phyloP scores from a whole-genome alignment of 2,329 filamentous ascomycete species.

The Ascochyta rabiei region DNA sequence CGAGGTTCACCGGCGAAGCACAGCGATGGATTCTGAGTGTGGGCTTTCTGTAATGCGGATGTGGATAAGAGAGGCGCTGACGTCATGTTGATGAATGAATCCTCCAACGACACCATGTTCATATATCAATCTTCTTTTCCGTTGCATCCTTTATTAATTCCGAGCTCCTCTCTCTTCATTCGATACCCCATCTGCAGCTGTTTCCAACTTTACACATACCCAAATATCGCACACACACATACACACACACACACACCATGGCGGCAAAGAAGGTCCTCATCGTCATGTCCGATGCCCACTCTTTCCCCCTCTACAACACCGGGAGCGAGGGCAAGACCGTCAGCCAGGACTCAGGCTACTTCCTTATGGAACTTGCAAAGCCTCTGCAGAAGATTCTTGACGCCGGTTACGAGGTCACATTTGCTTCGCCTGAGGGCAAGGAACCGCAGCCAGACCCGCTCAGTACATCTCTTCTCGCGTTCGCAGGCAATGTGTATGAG shows the following conservation, averaged over 20 bases:
- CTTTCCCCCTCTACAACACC: slow-evolving; percentile 40
- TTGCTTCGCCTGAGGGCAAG: slow-evolving; percentile 53
- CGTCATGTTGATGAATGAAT: slow-evolving; percentile 4
- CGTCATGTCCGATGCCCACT: slow-evolving; percentile 52
- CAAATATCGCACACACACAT: not conserved
- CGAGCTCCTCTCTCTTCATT: not conserved
- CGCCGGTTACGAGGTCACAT: slow-evolving; percentile 51
- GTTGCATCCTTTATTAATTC: not conserved
- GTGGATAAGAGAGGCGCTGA: slow-evolving; percentile 9
- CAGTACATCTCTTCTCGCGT: slow-evolving; percentile 51
- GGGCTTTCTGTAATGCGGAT: slow-evolving; percentile 2
- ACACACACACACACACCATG: slow-evolving; percentile 13
- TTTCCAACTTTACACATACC: not conserved
- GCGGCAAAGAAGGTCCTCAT: slow-evolving; percentile 53
- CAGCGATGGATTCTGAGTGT: not conserved
- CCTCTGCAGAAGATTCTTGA: slow-evolving; percentile 37
- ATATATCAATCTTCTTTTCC: not conserved
- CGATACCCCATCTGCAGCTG: not conserved
- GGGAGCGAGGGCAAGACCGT: slow-evolving; percentile 32
- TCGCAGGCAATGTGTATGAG: slow-evolving; percentile 56
- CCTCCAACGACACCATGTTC: not conserved
- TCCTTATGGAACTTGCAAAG: slow-evolving; percentile 44
- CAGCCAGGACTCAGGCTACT: slow-evolving; percentile 38
- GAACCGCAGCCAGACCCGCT: slow-evolving; percentile 52
- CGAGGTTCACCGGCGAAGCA: slow-evolving; percentile 12